These are phyloP conservation scores for Mycena albidolilacea DNA, from an alignment of 768 basidiomycete species.

Conservation along the genomic window DNA sequence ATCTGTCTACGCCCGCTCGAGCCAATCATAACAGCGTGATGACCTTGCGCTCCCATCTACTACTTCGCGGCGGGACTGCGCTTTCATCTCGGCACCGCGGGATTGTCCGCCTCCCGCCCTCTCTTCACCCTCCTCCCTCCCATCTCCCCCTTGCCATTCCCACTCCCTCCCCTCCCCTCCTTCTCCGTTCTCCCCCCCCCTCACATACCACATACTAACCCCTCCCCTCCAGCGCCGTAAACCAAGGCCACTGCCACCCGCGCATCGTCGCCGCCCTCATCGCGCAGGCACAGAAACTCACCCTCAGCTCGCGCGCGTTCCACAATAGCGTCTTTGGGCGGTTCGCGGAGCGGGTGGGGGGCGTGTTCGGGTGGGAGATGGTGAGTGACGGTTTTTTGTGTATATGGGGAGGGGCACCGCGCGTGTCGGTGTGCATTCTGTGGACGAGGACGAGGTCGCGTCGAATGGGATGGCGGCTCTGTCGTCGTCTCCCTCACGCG, in stretches of 20 bases:
- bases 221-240: conserved; percentile 74
- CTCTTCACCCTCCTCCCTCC: neutral
- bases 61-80: too few relatives aligned
- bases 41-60: too few relatives aligned
- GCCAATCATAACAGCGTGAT: neutral
- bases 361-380: conserved; percentile 79
- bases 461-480: too few relatives aligned
- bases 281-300: conserved; percentile 90
- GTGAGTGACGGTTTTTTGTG: neutral
- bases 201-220: neutral
- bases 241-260: conserved; percentile 98
- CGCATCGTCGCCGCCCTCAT: conserved; percentile 85
- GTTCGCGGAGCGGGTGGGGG: conserved; percentile 88
- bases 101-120: too few relatives aligned
- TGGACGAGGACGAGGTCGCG: neutral
- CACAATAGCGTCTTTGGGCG: conserved; percentile 92
- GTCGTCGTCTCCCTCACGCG: too few relatives aligned
- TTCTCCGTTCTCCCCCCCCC: neutral
- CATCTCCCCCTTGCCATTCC: conserved; percentile 9
- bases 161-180: neutral
- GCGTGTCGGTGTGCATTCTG: too few relatives aligned
- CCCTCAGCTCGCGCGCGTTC: conserved; percentile 96
- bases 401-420: neutral
- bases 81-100: neutral
- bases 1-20: neutral